Percentiles rank a stretch among this genome's conserved stretches.
Conservation (phyloP, 2,329 filamentous ascomycete genomes). For the Botrytis paeoniae region DNA sequence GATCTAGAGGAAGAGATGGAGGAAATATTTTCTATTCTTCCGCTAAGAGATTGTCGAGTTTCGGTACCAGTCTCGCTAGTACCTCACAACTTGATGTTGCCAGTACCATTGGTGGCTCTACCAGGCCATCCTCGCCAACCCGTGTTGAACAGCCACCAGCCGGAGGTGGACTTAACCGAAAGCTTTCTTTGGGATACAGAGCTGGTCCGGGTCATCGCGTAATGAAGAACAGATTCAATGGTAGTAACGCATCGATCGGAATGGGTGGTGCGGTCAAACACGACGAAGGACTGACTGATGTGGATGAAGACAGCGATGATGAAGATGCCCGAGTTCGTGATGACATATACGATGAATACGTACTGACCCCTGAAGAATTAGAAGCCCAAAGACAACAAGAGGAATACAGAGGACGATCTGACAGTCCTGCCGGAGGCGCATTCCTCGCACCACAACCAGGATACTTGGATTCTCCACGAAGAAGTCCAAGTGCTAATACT, state of each 20-base stretch:
- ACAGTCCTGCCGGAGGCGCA: constrained; percentile 5
- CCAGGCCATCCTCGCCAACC: constrained; percentile 10
- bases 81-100: constrained; percentile 20
- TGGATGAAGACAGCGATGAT: constrained; percentile 17
- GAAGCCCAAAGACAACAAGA: constrained; percentile 12
- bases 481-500: constrained; percentile 4
- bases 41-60: constrained; percentile 17
- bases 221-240: constrained; percentile 3
- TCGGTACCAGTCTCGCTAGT: constrained; percentile 13
- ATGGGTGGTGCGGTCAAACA: background rate
- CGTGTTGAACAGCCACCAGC: constrained; percentile 11
- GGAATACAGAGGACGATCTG: constrained; percentile 8
- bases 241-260: background rate
- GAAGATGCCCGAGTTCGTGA: constrained; percentile 13
- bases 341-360: constrained; percentile 20
- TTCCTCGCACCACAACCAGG: constrained; percentile 14
- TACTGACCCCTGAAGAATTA: constrained; percentile 19
- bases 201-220: constrained; percentile 19
- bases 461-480: constrained; percentile 14
- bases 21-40: background rate
- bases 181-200: constrained; percentile 19
- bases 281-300: constrained; percentile 18
- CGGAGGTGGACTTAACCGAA: constrained; percentile 13
- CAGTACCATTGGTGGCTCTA: constrained; percentile 9
- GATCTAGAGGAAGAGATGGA: constrained; percentile 19